Evolutionary conservation across 2,329 filamentous ascomycete species (phyloP).

Genomic region (Cercospora zeina): DNA sequence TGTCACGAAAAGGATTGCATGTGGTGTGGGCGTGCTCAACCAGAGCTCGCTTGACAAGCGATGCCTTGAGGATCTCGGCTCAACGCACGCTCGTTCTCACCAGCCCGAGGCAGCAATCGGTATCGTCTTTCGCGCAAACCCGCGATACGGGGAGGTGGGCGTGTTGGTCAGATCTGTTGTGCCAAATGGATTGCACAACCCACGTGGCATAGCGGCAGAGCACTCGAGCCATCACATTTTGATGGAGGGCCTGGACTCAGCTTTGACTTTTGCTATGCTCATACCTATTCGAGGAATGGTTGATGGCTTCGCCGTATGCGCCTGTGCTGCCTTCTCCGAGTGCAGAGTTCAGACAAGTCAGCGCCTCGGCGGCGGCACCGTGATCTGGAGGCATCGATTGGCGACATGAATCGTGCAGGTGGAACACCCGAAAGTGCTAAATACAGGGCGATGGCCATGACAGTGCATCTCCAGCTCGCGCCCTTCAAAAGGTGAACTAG

Average conservation of each 20-base stretch:
- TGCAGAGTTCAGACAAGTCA: not conserved
- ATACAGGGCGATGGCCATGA: not conserved
- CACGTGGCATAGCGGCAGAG: no score
- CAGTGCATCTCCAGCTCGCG: not conserved
- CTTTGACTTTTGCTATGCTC: not conserved
- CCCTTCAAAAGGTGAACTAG: not conserved
- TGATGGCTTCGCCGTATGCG: not conserved
- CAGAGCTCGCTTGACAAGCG: slow-evolving; percentile 3
- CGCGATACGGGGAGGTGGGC: no score
- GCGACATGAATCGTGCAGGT: no score
- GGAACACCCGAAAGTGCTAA: no score
- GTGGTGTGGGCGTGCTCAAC: not conserved
- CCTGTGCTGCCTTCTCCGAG: not conserved
- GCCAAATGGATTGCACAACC: no score
- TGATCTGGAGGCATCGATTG: not conserved
- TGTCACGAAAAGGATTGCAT: not conserved
- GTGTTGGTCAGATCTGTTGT: no score
- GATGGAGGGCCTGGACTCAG: not conserved
- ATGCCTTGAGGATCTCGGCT: not conserved
- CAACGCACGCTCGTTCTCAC: not conserved
- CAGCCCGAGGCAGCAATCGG: no score
- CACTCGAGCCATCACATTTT: no score
- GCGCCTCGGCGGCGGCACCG: not conserved
- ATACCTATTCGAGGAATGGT: not conserved
- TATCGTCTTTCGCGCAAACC: no score